Evolutionary conservation across 2,329 filamentous ascomycete genomes (phyloP), one percentile per base, ranked within the genome.

Genomic region (Truncatella angustata): DNA sequence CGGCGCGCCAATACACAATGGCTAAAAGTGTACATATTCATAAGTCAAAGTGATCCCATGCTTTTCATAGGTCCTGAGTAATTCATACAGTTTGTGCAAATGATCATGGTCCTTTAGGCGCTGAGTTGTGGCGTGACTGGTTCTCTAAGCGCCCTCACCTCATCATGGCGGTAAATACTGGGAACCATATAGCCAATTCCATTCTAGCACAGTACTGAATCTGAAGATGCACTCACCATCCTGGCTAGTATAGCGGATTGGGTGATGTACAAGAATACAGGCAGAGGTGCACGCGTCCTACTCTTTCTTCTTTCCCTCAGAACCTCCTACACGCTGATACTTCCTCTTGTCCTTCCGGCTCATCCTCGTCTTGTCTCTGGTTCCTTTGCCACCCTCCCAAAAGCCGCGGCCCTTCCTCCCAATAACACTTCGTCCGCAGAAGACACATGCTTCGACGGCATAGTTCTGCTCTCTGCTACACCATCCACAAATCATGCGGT

Each of bases 311-410:
- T 63, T 65, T 21, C 63, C 63, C 51, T 65, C 69, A 4, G 63
- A 65, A 2, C 72, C 74, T 10, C 80, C 81, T 36, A 82, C 64
- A 48, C 87, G 76, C 66, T 85, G 86, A 66, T 84, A 85, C 74
- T 91, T 91, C 62, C 87, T 79, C 63, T 85, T 85, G 69, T 91
- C 87, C 70, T 90, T 91, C 54, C 85, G 77, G 61, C 84, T 88
- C 89, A 92, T 92, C 62, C 78, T 72, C 28, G 71, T 72, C 67
- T 77, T 81, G 64, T 91, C 87, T 55, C 89, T 75, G n/a, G 88
- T 92, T 1, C 88, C 88, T 66, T 88, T 90, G 1, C 90, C 90
- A 10, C 90, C 90, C 73, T 95, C 90, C 90, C 90, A 95, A 70
- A 91, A 95, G 0, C 90, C 90, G 39, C 66, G 70, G 3, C 82